Conservation (phyloP, 1,284 basidiomycete species). For the Neonothopanus nambi region DNA sequence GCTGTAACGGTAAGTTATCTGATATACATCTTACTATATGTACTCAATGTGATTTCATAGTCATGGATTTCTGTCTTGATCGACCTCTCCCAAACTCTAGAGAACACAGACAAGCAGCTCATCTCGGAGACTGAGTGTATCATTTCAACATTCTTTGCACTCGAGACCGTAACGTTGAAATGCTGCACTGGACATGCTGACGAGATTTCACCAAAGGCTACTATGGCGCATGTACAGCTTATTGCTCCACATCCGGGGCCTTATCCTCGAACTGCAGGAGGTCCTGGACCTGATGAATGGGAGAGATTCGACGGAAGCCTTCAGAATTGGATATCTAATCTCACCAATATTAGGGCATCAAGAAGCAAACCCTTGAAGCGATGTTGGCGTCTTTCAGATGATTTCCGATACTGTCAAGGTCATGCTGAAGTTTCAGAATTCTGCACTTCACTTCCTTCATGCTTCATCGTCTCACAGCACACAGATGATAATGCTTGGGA, state of each 20-base stretch:
- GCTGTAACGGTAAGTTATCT: neutral
- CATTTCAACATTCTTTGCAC: neutral
- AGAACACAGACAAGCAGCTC: neutral
- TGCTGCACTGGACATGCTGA: neutral
- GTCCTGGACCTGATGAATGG: neutral
- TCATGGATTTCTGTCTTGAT: neutral
- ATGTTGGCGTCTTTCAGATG: neutral
- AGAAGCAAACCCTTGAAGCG: neutral
- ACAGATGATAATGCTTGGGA: neutral
- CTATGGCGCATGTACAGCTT: neutral
- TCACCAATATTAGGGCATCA: neutral
- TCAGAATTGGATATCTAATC: neutral
- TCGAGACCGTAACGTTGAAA: neutral
- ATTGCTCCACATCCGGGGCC: neutral
- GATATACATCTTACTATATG: neutral
- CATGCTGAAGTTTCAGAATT: neutral
- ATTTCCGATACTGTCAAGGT: neutral
- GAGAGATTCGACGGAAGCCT: neutral
- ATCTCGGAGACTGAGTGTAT: neutral
- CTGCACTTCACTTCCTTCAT: neutral
- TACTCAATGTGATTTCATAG: neutral
- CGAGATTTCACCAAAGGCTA: neutral
- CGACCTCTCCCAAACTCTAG: neutral
- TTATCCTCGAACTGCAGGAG: neutral
- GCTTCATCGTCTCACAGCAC: neutral